A percentile compares a stretch with the other conserved stretches of the same genome.
Evolutionary conservation across 176 grass and related monocot genomes (phyloP).

Genomic region (Ananas comosus): DNA sequence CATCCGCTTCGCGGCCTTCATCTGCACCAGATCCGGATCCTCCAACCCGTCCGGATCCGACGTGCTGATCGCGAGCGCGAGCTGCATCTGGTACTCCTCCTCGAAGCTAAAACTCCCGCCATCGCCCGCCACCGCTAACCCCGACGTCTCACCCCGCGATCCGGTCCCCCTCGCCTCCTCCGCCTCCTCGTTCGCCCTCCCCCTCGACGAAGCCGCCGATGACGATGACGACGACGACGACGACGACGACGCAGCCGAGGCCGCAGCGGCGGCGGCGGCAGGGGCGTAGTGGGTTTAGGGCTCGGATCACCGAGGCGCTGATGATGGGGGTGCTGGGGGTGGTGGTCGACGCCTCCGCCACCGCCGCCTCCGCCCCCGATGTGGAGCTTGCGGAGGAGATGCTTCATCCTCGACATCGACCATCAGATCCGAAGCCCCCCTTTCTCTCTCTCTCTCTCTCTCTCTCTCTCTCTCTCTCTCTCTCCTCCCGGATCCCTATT

Average conservation of each 20-base stretch:
- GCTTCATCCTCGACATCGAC: slow-evolving; percentile 89
- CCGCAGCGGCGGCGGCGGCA: slow-evolving; percentile 22
- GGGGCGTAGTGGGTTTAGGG: background rate
- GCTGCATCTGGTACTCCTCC: slow-evolving; percentile 90
- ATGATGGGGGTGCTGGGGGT: slow-evolving; percentile 27
- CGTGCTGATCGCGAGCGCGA: slow-evolving; percentile 76
- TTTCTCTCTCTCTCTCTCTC: no score
- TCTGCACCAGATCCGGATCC: slow-evolving; percentile 92
- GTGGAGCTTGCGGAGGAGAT: slow-evolving; percentile 91
- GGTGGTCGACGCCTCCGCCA: slow-evolving; percentile 21
- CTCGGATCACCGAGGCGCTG: slow-evolving; percentile 13
- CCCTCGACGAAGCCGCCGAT: slow-evolving; percentile 6
- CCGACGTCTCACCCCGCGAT: slow-evolving; percentile 16
- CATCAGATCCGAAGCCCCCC: slow-evolving; percentile 22
- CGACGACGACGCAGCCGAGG: slow-evolving; percentile 11
- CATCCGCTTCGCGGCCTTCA: slow-evolving; percentile 85
- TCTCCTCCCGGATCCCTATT: no score
- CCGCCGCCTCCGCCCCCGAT: slow-evolving; percentile 41
- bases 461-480: background rate
- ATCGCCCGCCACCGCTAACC: slow-evolving; percentile 24
- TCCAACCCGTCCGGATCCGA: slow-evolving; percentile 75
- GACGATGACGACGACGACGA: background rate
- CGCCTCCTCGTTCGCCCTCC: background rate
- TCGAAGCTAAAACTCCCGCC: slow-evolving; percentile 39
- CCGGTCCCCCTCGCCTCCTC: background rate